Conservation (phyloP, 202 grass and related monocot species). For the Zoysia matrella region DNA sequence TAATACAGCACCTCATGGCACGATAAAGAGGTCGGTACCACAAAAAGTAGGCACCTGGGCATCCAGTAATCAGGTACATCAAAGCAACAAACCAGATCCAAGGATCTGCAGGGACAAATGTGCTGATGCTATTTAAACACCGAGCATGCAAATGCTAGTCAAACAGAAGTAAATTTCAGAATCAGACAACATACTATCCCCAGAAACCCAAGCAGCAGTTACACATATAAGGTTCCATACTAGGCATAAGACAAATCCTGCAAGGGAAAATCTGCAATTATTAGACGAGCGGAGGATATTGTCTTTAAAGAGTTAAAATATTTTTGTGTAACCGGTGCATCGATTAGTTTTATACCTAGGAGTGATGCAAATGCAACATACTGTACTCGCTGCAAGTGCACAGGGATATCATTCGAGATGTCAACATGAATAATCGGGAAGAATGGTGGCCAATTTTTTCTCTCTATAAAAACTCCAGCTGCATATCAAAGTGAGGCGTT, state of each 20-base stretch:
- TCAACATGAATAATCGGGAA: slow-evolving; percentile 82
- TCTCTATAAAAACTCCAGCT: slow-evolving; percentile 59
- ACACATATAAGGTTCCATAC: slow-evolving; percentile 74
- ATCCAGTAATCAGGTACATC: slow-evolving; percentile 67
- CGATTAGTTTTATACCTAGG: slow-evolving; percentile 48
- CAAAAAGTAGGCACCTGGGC: slow-evolving; percentile 61
- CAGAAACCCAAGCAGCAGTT: slow-evolving; percentile 51
- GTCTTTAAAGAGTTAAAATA: not conserved
- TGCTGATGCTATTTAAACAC: too few relatives aligned
- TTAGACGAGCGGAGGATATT: not conserved
- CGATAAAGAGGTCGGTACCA: slow-evolving; percentile 79
- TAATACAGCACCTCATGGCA: slow-evolving; percentile 59
- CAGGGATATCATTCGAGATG: slow-evolving; percentile 71
- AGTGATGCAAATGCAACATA: slow-evolving; percentile 74
- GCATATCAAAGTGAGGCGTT: not conserved
- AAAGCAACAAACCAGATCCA: slow-evolving; percentile 69
- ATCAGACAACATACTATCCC: slow-evolving; percentile 29
- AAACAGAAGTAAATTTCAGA: not conserved
- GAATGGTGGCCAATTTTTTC: slow-evolving; percentile 70
- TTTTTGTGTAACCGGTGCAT: not conserved
- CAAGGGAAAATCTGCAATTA: slow-evolving; percentile 8
- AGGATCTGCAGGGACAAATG: slow-evolving; percentile 41
- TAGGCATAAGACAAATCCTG: slow-evolving; percentile 70
- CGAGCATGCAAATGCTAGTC: not conserved
- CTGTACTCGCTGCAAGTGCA: slow-evolving; percentile 60